These are phyloP conservation scores for Porosira glacialis DNA, from an alignment of 352 stramenopile species.

Conservation along the genomic window DNA sequence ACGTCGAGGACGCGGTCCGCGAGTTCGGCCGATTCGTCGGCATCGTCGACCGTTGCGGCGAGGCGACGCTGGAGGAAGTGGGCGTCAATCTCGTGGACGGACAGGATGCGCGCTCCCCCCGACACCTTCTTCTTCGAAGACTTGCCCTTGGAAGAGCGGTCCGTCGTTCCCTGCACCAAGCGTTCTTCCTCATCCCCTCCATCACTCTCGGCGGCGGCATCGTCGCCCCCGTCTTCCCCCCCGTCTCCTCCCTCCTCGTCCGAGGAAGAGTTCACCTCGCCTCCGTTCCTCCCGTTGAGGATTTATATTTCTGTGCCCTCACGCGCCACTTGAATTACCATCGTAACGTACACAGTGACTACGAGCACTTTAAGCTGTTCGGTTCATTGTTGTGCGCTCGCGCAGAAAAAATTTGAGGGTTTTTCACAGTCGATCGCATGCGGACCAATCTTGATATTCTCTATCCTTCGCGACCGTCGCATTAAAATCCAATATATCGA, in stretches of 20 bases:
- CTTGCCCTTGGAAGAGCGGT: conserved; percentile 30
- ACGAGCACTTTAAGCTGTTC: too few relatives aligned
- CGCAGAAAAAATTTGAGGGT: too few relatives aligned
- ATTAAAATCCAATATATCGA: too few relatives aligned
- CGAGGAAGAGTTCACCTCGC: conserved; percentile 46
- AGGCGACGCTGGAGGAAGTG: conserved; percentile 97
- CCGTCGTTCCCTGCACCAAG: conserved; percentile 54
- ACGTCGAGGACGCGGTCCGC: conserved; percentile 87
- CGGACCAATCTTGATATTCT: too few relatives aligned
- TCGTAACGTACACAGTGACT: too few relatives aligned
- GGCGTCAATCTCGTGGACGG: conserved; percentile 95
- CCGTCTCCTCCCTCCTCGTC: conserved; percentile 35
- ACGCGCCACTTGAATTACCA: too few relatives aligned
- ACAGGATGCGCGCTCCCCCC: conserved; percentile 82
- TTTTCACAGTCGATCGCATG: too few relatives aligned
- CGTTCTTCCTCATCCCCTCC: conserved; percentile 68
- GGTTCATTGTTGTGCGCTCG: too few relatives aligned
- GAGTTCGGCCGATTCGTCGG: conserved; percentile 87
- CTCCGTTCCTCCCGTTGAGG: too few relatives aligned
- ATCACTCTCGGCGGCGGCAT: conserved; percentile 16
- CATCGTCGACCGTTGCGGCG: conserved; percentile 93
- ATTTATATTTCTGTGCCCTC: too few relatives aligned
- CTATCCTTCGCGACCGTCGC: too few relatives aligned
- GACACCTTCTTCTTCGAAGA: background rate
- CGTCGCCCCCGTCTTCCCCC: conserved; percentile 43